Conservation (phyloP, 2,329 filamentous ascomycete genomes). For the Scopulariopsis brevicaulis region DNA sequence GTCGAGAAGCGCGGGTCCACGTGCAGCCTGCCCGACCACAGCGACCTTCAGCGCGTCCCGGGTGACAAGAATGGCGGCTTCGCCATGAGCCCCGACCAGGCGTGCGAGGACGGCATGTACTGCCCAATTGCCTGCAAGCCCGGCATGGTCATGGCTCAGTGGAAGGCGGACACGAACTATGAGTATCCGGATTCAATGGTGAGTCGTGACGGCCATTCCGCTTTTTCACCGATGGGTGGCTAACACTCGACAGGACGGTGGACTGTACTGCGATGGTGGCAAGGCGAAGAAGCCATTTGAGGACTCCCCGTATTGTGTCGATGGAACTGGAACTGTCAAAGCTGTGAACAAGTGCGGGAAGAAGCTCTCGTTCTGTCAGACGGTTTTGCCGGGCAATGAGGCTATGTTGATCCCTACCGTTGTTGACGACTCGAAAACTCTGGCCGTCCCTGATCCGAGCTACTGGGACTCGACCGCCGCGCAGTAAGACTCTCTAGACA, state of each 20-base stretch:
- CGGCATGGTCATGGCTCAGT: constrained; percentile 68
- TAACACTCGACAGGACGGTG: constrained; percentile 40
- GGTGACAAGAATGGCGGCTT: constrained; percentile 57
- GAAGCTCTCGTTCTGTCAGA: constrained; percentile 65
- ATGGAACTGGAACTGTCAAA: constrained; percentile 53
- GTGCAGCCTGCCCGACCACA: constrained; percentile 56
- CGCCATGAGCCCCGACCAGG: constrained; percentile 67
- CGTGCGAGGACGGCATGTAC: constrained; percentile 55
- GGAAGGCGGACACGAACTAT: constrained; percentile 62
- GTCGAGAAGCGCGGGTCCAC: constrained; percentile 40
- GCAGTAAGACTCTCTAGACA: constrained; percentile 43
- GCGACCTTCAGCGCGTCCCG: constrained; percentile 56
- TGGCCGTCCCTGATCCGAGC: constrained; percentile 57
- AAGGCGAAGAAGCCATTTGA: constrained; percentile 59
- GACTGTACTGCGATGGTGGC: constrained; percentile 58
- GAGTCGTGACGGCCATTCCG: constrained; percentile 16
- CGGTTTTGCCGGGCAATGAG: constrained; percentile 67
- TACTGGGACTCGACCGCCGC: constrained; percentile 67
- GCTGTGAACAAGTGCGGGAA: constrained; percentile 55
- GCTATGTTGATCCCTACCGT: constrained; percentile 74
- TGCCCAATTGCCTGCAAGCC: constrained; percentile 69
- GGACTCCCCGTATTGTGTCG: constrained; percentile 55
- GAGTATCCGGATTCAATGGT: constrained; percentile 63
- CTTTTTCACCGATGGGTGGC: constrained; percentile 21
- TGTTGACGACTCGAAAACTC: constrained; percentile 35